Base-by-base conservation (phyloP, 2,329 filamentous ascomycete genomes). In the Colletotrichum sp. region DNA sequence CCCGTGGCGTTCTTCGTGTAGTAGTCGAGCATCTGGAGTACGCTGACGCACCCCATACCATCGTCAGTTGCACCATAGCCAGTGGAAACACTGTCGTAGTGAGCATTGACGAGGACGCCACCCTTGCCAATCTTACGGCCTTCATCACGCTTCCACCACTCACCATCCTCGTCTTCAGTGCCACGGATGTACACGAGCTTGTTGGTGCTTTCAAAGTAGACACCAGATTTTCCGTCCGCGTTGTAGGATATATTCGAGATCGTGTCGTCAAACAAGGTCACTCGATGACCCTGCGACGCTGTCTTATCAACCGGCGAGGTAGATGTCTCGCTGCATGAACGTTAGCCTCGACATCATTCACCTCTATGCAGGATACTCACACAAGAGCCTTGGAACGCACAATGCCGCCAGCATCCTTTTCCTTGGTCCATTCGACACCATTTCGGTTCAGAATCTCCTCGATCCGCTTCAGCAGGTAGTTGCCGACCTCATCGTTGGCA, bases 11-110 rank as follows among this genome's bases (percentile, higher is more conserved):
- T 85, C 3, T 89, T 89, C 2, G 95, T 95, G 81, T 98, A 98
- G 83, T 98, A 95, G 75, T 93, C 94, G 75, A 98, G 89, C 63
- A 98, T 86, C 82, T 98, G 95, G 62, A 98, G 88, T 55, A 96
- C 87, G 1, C 93, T 93, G n/a, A 98, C 91, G 27, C 97, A 95
- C 33, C 95, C 95, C 75, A 98, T 92, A 9, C 96, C 97, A 82
- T 98, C 95, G 80, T 99, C 97, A 4, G 97, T 98, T 18, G 97
- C 96, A 62, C 97, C 97, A 78, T 92, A 98, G 2, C 95, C 96
- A 4, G 95, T 98, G 16, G 95, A 94, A 8, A 98, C 97, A 72
- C 94, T 96, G 70, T 77, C 97, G 80, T 97, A 98, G 81, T 98
- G 97, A 21, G 96, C 96, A 82, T 98, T 98, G 77, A 98, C 94